phyloP scores from a whole-genome alignment of 2,329 filamentous ascomycete species.

The Fusarium dimerum region DNA sequence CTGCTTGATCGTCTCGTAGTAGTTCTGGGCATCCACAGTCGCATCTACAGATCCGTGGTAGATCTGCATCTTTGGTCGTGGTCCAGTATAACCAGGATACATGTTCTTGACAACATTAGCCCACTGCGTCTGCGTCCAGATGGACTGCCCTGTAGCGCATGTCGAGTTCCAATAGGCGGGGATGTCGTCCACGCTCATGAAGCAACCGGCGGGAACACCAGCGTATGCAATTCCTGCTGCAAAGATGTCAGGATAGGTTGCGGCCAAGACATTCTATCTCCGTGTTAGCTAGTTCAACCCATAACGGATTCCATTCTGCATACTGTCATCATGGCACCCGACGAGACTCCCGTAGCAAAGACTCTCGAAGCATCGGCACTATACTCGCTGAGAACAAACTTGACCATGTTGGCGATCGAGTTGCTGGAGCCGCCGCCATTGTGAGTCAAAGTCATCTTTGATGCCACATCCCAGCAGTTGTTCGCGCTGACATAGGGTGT shows the following conservation, averaged over 20 bases:
- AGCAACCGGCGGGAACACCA: conserved; percentile 50
- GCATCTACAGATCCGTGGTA: conserved; percentile 57
- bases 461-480: conserved; percentile 62
- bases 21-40: conserved; percentile 53
- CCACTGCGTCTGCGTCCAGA: conserved; percentile 36
- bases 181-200: conserved; percentile 36
- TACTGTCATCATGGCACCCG: conserved; percentile 56
- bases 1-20: conserved; percentile 54
- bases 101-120: conserved; percentile 39
- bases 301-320: too few species aligned
- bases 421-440: conserved; percentile 52
- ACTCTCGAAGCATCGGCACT: conserved; percentile 47
- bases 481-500: conserved; percentile 37
- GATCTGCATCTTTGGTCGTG: conserved; percentile 57
- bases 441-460: conserved; percentile 47
- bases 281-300: too few species aligned
- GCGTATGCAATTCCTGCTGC: conserved; percentile 49
- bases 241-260: conserved; percentile 54
- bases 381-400: conserved; percentile 49
- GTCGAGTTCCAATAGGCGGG: conserved; percentile 48
- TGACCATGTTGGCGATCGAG: conserved; percentile 56
- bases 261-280: conserved; percentile 44
- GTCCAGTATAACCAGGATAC: conserved; percentile 52
- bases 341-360: conserved; percentile 52
- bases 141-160: conserved; percentile 33